A percentile compares a stretch with the other conserved stretches of the same genome.
Evolutionary conservation across 1,284 basidiomycete species (phyloP).

Genomic region (Ganoderma leucocontextum): DNA sequence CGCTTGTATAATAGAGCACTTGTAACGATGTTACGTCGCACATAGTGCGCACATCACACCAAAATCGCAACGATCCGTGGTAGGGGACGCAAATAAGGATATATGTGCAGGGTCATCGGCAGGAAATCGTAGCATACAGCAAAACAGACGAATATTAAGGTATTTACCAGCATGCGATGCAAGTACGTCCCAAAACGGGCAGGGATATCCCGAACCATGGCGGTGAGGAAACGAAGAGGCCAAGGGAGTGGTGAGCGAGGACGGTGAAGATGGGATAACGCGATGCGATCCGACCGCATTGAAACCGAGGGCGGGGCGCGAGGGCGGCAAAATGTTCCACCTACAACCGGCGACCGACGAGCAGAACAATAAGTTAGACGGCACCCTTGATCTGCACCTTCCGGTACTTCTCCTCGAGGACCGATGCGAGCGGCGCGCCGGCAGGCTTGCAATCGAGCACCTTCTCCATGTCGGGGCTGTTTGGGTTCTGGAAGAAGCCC

Average conservation of each 20-base stretch:
- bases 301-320: constrained; percentile 1
- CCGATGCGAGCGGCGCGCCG: constrained; percentile 58
- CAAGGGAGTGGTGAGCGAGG: not conserved
- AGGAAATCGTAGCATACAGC: constrained; percentile 4
- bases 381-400: constrained; percentile 78
- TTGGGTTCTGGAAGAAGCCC: constrained; percentile 74
- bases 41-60: not conserved
- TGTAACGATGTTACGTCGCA: constrained; percentile 1
- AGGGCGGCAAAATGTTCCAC: constrained; percentile 9
- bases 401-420: constrained; percentile 79
- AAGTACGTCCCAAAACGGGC: not conserved
- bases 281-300: not conserved
- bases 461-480: constrained; percentile 64
- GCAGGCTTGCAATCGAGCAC: constrained; percentile 73
- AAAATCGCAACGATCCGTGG: not conserved
- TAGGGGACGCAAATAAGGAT: constrained; percentile 6
- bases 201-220: constrained; percentile 1
- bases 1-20: not conserved
- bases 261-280: not conserved
- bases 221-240: not conserved
- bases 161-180: constrained; percentile 4
- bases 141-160: constrained; percentile 1
- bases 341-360: constrained; percentile 8
- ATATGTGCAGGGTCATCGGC: constrained; percentile 3
- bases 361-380: constrained; percentile 38